Evolutionary conservation across 106 monocot genomes (phyloP).

Genomic region (Dioscorea alata): DNA sequence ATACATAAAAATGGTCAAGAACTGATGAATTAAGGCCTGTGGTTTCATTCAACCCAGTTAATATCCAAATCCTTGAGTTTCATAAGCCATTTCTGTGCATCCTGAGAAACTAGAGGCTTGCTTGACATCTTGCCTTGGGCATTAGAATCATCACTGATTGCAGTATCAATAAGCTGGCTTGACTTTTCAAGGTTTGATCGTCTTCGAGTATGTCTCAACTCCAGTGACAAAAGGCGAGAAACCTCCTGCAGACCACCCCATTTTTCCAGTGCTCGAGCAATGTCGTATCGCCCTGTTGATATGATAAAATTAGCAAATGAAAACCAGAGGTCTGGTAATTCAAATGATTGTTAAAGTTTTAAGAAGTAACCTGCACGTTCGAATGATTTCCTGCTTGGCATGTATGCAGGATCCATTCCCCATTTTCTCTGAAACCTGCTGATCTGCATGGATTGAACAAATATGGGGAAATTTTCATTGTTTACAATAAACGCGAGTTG

Average conservation of each 20-base stretch:
- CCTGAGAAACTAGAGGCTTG: slow-evolving; percentile 43
- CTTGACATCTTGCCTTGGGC: slow-evolving; percentile 18
- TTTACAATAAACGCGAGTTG: background rate
- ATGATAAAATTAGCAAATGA: slow-evolving; percentile 1
- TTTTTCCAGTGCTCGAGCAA: slow-evolving; percentile 94
- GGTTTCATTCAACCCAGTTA: slow-evolving; percentile 59
- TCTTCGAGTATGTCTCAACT: slow-evolving; percentile 50
- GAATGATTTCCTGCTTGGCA: slow-evolving; percentile 96
- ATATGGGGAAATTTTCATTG: background rate
- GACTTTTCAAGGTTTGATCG: slow-evolving; percentile 12
- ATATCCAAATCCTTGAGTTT: slow-evolving; percentile 79
- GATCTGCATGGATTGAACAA: slow-evolving; percentile 43
- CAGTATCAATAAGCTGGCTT: slow-evolving; percentile 8
- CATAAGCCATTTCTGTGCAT: slow-evolving; percentile 79
- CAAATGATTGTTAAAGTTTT: background rate
- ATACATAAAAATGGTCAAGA: too few relatives aligned
- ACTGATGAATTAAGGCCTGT: background rate
- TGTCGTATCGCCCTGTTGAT: slow-evolving; percentile 73
- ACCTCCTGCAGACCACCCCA: slow-evolving; percentile 97
- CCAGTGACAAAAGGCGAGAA: slow-evolving; percentile 73
- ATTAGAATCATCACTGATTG: slow-evolving; percentile 2
- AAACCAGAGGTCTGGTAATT: background rate
- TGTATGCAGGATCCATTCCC: slow-evolving; percentile 93
- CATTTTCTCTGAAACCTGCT: slow-evolving; percentile 73
- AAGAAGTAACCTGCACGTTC: slow-evolving; percentile 73